A percentile compares a stretch with the other conserved stretches of the same genome.
Conservation (phyloP, 106 monocot genomes). For the Chionographis japonica region DNA sequence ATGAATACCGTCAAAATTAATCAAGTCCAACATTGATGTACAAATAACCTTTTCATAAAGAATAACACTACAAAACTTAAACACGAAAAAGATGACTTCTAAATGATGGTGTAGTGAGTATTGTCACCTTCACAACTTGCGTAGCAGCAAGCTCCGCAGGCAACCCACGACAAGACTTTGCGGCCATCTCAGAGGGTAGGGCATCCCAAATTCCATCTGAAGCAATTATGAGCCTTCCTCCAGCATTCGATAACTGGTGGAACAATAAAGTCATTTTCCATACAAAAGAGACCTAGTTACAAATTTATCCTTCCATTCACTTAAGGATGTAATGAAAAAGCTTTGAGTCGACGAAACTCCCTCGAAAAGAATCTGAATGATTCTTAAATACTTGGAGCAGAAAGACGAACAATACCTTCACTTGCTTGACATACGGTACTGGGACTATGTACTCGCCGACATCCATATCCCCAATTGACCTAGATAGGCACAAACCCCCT, state of each 20-base stretch:
- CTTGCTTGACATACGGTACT: constrained; percentile 91
- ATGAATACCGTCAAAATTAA: background rate
- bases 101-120: too few species aligned
- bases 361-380: too few species aligned
- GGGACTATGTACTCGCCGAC: constrained; percentile 87
- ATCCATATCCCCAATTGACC: constrained; percentile 42
- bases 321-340: too few species aligned
- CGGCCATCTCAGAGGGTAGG: constrained; percentile 67
- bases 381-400: background rate
- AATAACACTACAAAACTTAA: too few species aligned
- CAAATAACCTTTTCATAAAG: background rate
- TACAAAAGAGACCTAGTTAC: background rate
- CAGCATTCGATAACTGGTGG: constrained; percentile 56
- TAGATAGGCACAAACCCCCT: constrained; percentile 52
- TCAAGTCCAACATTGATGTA: background rate
- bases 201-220: constrained; percentile 98
- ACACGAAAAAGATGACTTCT: background rate
- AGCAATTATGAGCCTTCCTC: constrained; percentile 92
- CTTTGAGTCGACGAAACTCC: too few species aligned
- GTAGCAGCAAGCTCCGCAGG: constrained; percentile 85
- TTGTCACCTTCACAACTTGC: constrained; percentile 82
- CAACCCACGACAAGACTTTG: constrained; percentile 77
- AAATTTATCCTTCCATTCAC: background rate
- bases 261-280: constrained; percentile 20
- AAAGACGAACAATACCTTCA: constrained; percentile 49